These are phyloP conservation scores for Boletus vermiculosoides DNA, from an alignment of 768 basidiomycete species.

Conservation along the genomic window DNA sequence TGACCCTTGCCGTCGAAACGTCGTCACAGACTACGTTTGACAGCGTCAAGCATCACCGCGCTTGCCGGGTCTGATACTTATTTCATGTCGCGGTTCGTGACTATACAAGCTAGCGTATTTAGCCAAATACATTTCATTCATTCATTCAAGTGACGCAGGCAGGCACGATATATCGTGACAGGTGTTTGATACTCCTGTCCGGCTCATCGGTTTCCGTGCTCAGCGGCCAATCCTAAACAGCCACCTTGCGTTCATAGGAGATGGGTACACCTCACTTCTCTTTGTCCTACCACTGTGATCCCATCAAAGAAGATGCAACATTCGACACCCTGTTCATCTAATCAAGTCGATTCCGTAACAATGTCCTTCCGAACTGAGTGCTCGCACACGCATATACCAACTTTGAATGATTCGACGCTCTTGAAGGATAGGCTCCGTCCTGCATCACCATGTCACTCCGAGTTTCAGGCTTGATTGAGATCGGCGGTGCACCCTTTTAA, in stretches of 20 bases:
- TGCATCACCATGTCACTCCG: neutral
- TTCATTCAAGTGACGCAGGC: neutral
- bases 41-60: too few species aligned
- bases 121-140: too few species aligned
- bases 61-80: too few species aligned
- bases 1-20: too few species aligned
- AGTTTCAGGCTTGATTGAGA: neutral
- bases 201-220: neutral
- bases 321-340: neutral
- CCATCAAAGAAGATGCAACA: neutral
- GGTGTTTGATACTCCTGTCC: neutral
- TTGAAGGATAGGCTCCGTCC: neutral
- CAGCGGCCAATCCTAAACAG: neutral
- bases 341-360: neutral
- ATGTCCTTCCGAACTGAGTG: too few species aligned
- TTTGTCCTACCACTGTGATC: neutral
- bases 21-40: too few species aligned
- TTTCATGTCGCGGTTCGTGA: neutral
- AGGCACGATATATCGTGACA: neutral
- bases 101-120: too few species aligned
- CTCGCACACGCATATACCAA: neutral
- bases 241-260: neutral
- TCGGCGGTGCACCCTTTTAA: neutral
- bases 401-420: neutral
- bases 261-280: neutral